Percentiles rank a stretch among this genome's conserved stretches.
phyloP scores from a whole-genome alignment of 106 monocot species.

The Allium sativum region DNA sequence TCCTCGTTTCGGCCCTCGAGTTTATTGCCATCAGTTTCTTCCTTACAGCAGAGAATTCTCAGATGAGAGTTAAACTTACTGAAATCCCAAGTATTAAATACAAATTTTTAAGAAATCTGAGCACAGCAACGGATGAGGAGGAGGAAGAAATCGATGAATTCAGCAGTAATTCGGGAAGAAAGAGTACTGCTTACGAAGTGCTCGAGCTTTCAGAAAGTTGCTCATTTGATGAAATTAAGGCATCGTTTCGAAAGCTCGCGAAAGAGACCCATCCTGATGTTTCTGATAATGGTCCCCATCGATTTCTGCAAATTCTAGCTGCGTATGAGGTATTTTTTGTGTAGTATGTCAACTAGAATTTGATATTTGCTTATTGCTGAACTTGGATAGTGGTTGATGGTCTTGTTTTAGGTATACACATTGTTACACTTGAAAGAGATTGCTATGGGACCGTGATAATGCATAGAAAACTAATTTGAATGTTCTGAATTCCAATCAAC shows the following conservation, averaged over 20 bases:
- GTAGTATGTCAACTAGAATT: not conserved
- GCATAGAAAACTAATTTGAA: no score
- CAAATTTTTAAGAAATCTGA: not conserved
- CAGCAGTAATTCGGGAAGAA: conserved; percentile 3
- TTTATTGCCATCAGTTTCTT: no score
- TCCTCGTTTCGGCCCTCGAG: no score
- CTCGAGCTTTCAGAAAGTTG: conserved; percentile 57
- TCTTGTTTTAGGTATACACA: no score
- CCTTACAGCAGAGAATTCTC: no score
- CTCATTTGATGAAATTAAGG: conserved; percentile 69
- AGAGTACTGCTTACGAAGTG: conserved; percentile 64
- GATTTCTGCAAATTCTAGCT: conserved; percentile 74
- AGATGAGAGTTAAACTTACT: no score
- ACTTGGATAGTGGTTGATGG: no score
- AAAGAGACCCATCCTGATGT: conserved; percentile 90
- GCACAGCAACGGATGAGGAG: not conserved
- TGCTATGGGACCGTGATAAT: no score
- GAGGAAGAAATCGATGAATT: not conserved
- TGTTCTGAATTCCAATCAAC: no score
- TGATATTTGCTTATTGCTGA: no score
- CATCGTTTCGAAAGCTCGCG: conserved; percentile 66
- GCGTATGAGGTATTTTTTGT: conserved; percentile 60
- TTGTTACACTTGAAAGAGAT: no score
- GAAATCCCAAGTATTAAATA: no score
- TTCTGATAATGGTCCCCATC: conserved; percentile 15